A percentile compares a stretch with the other conserved stretches of the same genome.
phyloP scores from a whole-genome alignment of 176 grass and related monocot species.

The Zea luxurians region DNA sequence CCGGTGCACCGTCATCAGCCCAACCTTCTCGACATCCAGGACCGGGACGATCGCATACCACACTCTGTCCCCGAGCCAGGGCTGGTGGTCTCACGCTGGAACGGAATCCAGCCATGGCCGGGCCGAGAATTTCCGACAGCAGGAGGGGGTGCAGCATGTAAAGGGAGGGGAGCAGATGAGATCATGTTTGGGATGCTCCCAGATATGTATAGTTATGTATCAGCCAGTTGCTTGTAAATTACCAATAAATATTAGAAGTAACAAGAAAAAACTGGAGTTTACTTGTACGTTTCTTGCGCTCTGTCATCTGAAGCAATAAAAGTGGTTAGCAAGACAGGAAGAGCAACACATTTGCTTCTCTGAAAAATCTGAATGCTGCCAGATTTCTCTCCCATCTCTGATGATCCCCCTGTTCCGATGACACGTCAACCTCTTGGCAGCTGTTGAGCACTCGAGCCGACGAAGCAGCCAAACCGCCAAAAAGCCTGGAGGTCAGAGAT shows the following conservation, averaged over 20 bases:
- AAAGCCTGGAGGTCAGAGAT: constrained; percentile 28
- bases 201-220: constrained; percentile 29
- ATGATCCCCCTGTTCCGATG: constrained; percentile 14
- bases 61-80: not conserved
- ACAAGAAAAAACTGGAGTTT: constrained; percentile 38
- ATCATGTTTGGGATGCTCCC: constrained; percentile 30
- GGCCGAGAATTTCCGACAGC: constrained; percentile 28
- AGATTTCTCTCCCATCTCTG: not conserved
- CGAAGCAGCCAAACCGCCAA: constrained; percentile 9
- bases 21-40: not conserved
- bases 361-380: not conserved
- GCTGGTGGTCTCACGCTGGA: constrained; percentile 30
- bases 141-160: constrained; percentile 34
- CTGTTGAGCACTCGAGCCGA: constrained; percentile 19
- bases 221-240: constrained; percentile 55
- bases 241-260: constrained; percentile 27
- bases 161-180: not conserved
- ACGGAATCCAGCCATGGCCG: constrained; percentile 30
- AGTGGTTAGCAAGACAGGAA: not conserved
- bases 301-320: constrained; percentile 9
- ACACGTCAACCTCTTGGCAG: constrained; percentile 25
- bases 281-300: constrained; percentile 27
- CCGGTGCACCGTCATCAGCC: constrained; percentile 23
- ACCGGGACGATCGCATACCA: not conserved
- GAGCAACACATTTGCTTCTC: constrained; percentile 18